These are phyloP conservation scores for Theileria parva DNA, from an alignment of 169 alveolate genomes.

Conservation along the genomic window DNA sequence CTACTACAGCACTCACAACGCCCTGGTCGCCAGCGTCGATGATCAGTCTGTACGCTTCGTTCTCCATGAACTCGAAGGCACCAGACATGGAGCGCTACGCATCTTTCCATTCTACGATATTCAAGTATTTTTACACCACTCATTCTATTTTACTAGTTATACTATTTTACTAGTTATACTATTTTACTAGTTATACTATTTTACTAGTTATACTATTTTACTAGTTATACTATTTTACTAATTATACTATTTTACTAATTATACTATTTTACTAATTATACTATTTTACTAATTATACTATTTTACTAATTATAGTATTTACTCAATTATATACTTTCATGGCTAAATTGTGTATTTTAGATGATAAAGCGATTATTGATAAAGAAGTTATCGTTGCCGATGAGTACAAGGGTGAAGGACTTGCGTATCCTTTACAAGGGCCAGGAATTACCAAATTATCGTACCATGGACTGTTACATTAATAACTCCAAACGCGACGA, in stretches of 20 bases:
- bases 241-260: background rate
- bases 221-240: background rate
- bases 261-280: background rate
- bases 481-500: constrained; percentile 50
- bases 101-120: constrained; percentile 88
- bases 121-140: constrained; percentile 48
- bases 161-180: background rate
- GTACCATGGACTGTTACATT: constrained; percentile 84
- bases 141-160: too few species aligned
- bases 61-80: constrained; percentile 81
- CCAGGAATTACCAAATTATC: constrained; percentile 84
- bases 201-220: background rate
- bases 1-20: constrained; percentile 85
- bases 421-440: constrained; percentile 85
- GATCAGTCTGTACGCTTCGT: constrained; percentile 74
- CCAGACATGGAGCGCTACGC: constrained; percentile 76
- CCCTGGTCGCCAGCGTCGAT: constrained; percentile 73
- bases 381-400: constrained; percentile 80
- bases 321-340: background rate
- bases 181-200: background rate
- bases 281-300: background rate
- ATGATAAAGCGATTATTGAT: constrained; percentile 84
- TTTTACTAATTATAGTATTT: background rate
- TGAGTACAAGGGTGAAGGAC: constrained; percentile 78
- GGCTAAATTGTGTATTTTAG: constrained; percentile 13